Percentiles rank a stretch among this genome's conserved stretches.
Conservation (phyloP, 306 rosid species). For the Vigna trinervia region DNA sequence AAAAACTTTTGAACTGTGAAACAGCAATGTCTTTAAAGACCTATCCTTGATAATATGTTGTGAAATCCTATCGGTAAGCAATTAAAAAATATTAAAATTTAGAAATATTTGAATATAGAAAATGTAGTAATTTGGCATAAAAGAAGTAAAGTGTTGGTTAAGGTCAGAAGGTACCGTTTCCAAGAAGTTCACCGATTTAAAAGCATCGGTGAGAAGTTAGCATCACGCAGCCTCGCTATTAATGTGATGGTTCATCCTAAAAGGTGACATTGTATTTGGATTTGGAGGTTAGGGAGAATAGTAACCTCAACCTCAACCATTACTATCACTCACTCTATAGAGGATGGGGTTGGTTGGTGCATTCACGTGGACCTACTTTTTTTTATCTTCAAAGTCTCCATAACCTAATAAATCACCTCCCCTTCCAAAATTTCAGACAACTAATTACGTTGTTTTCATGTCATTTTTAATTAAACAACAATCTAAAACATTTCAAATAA, state of each 20-base stretch:
- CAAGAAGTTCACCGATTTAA: slow-evolving; percentile 8
- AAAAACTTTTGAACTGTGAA: too few species aligned
- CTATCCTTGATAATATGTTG: too few species aligned
- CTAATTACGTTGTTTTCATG: too few species aligned
- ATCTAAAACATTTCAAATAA: neutral
- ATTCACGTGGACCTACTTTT: slow-evolving; percentile 45
- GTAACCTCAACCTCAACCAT: slow-evolving; percentile 45
- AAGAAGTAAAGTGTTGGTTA: neutral
- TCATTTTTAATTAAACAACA: neutral
- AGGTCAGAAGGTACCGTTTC: slow-evolving; percentile 41
- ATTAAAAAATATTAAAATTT: too few species aligned
- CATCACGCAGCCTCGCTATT: slow-evolving; percentile 35
- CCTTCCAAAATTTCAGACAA: neutral
- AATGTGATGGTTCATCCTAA: slow-evolving; percentile 43
- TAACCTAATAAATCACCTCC: slow-evolving; percentile 11
- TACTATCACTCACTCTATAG: slow-evolving; percentile 6
- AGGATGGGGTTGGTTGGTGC: slow-evolving; percentile 35
- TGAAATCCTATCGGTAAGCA: too few species aligned
- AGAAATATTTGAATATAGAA: too few species aligned
- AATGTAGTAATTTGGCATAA: neutral
- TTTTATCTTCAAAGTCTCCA: slow-evolving; percentile 38
- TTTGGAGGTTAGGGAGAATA: slow-evolving; percentile 45
- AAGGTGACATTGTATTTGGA: slow-evolving; percentile 32
- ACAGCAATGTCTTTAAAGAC: too few species aligned
- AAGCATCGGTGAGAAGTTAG: slow-evolving; percentile 45